Evolutionary conservation across 352 stramenopile species (phyloP).

Genomic region (Lagenidium sp.): DNA sequence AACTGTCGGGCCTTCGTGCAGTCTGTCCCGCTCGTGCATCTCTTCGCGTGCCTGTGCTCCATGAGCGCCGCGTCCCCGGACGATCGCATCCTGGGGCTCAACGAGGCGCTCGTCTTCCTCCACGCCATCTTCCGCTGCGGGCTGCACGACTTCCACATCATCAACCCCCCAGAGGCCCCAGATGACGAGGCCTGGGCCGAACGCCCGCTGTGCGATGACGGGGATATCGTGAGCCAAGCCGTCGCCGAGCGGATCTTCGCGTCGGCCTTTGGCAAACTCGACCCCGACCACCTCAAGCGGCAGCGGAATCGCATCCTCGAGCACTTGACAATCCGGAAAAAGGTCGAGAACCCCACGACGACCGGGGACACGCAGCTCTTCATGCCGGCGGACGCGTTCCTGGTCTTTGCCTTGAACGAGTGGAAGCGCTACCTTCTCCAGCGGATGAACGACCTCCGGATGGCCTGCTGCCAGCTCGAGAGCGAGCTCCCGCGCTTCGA

Average conservation of each 20-base stretch:
- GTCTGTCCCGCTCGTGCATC: slow-evolving; percentile 26
- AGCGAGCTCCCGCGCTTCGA: slow-evolving; percentile 50
- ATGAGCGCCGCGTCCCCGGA: slow-evolving; percentile 53
- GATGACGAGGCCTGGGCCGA: neutral
- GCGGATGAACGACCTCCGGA: slow-evolving; percentile 58
- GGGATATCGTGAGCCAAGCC: slow-evolving; percentile 27
- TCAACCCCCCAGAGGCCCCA: slow-evolving; percentile 17
- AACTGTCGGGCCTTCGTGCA: slow-evolving; percentile 48
- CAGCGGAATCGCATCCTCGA: slow-evolving; percentile 27
- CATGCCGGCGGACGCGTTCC: slow-evolving; percentile 39
- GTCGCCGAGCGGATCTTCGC: slow-evolving; percentile 35
- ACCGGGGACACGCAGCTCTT: slow-evolving; percentile 1
- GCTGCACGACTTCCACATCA: slow-evolving; percentile 39
- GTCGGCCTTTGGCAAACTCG: slow-evolving; percentile 36
- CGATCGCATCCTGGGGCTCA: slow-evolving; percentile 54
- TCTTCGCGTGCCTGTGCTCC: slow-evolving; percentile 67
- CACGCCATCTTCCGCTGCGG: slow-evolving; percentile 47
- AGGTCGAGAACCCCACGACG: too few relatives aligned
- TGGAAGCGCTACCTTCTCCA: slow-evolving; percentile 63
- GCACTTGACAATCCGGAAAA: slow-evolving; percentile 16
- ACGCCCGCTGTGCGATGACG: too few relatives aligned
- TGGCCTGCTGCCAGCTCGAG: slow-evolving; percentile 45
- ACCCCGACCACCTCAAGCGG: slow-evolving; percentile 32
- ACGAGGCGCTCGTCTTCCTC: slow-evolving; percentile 56
- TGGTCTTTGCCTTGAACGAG: slow-evolving; percentile 49